phyloP scores from a whole-genome alignment of 108 stramenopile genomes.

The Halocafeteria seosinensis region DNA sequence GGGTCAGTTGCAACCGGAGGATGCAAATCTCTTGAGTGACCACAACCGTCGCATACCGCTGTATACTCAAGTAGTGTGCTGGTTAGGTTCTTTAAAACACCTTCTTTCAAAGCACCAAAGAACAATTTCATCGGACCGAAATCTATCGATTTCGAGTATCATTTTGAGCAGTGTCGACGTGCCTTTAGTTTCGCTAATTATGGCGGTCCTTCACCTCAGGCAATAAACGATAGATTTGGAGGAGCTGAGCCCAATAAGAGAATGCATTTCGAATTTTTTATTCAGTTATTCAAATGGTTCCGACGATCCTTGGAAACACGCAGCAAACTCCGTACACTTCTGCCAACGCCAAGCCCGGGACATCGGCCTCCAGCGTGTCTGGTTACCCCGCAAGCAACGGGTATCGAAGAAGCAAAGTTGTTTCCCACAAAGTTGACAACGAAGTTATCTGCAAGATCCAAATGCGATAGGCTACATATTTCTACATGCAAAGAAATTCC shows the following conservation, averaged over 20 bases:
- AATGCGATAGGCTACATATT: neutral
- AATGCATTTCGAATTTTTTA: neutral
- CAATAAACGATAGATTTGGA: no score
- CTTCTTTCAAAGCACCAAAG: constrained; percentile 14
- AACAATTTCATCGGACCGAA: constrained; percentile 3
- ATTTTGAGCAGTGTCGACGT: constrained; percentile 2
- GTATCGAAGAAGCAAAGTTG: constrained; percentile 19
- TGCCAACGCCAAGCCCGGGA: constrained; percentile 21
- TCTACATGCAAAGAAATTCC: no score
- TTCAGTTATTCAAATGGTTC: constrained; percentile 16
- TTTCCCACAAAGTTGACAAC: neutral
- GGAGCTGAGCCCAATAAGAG: neutral
- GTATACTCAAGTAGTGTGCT: neutral
- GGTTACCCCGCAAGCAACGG: neutral
- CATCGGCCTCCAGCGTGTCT: constrained; percentile 2
- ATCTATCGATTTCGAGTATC: neutral
- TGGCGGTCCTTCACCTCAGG: no score
- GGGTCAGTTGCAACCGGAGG: neutral
- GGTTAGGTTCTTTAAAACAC: neutral
- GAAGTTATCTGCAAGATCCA: no score
- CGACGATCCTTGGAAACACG: constrained; percentile 11
- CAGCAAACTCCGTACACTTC: constrained; percentile 14
- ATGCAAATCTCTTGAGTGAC: constrained; percentile 11
- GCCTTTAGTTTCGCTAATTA: constrained; percentile 1
- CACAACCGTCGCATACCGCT: constrained; percentile 8